Conservation (phyloP, 129 eudicot species). For the Centrapalus pauciflorus region DNA sequence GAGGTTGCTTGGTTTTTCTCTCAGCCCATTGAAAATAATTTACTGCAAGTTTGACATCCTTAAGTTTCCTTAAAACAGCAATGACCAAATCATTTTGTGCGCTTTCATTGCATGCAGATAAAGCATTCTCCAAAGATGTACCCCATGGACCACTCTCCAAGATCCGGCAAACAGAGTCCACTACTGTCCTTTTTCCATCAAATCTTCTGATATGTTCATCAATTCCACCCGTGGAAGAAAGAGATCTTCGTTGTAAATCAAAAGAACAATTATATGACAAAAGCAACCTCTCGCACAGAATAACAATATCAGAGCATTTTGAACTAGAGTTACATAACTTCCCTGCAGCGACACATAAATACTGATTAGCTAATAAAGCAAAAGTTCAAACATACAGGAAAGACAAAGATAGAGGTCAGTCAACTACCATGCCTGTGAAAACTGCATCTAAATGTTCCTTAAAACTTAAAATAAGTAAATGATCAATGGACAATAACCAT, state of each 20-base stretch:
- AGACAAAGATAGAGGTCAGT: too few relatives aligned
- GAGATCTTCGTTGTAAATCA: conserved; percentile 13
- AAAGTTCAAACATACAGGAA: background rate
- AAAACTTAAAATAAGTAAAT: too few relatives aligned
- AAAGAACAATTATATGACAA: conserved; percentile 27
- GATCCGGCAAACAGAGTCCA: conserved; percentile 56
- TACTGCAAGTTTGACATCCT: conserved; percentile 54
- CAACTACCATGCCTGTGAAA: background rate
- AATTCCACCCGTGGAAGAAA: conserved; percentile 20
- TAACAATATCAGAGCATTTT: conserved; percentile 16
- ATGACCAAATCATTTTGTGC: conserved; percentile 49
- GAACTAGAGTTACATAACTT: conserved; percentile 11
- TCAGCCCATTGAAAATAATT: conserved; percentile 79
- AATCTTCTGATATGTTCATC: conserved; percentile 28
- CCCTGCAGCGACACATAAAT: conserved; percentile 37
- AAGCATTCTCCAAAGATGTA: conserved; percentile 52
- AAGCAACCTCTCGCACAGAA: conserved; percentile 21
- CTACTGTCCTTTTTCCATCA: conserved; percentile 35
- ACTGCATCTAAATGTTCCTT: background rate
- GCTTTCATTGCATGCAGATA: conserved; percentile 36
- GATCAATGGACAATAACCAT: background rate
- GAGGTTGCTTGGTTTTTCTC: conserved; percentile 41
- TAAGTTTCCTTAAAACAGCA: conserved; percentile 61
- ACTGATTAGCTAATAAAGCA: background rate
- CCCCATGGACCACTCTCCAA: conserved; percentile 79